Evolutionary conservation across 2,329 filamentous ascomycete species (phyloP).

Genomic region (Clathrospora elynae): DNA sequence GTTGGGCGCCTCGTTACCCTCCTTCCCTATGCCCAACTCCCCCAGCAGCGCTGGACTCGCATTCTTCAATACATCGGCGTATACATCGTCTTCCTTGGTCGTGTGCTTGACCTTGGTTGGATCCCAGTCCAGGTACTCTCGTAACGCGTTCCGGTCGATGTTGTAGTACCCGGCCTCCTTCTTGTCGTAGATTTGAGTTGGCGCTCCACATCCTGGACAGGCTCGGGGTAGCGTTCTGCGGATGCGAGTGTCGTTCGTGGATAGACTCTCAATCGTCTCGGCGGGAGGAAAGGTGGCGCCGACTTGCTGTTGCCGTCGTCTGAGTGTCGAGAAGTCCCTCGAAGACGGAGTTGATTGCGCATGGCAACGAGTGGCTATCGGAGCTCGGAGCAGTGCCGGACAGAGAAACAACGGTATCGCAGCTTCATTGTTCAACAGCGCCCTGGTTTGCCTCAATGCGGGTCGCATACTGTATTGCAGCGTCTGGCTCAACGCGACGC

Average conservation of each 20-base stretch:
- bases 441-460: slow-evolving; percentile 36
- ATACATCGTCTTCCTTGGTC: slow-evolving; percentile 43
- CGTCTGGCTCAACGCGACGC: slow-evolving; percentile 15
- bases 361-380: slow-evolving; percentile 16
- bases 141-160: slow-evolving; percentile 55
- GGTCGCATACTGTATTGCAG: slow-evolving; percentile 37
- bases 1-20: slow-evolving; percentile 16
- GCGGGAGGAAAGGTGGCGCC: slow-evolving; percentile 11
- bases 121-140: slow-evolving; percentile 43
- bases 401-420: slow-evolving; percentile 44
- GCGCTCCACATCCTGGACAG: slow-evolving; percentile 68
- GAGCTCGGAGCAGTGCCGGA: slow-evolving; percentile 37
- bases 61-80: slow-evolving; percentile 44
- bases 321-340: slow-evolving; percentile 34
- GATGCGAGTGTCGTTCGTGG: slow-evolving; percentile 2
- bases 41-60: slow-evolving; percentile 34
- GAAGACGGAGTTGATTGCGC: slow-evolving; percentile 6
- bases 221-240: slow-evolving; percentile 53
- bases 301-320: slow-evolving; percentile 25
- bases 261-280: slow-evolving; percentile 7
- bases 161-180: slow-evolving; percentile 64
- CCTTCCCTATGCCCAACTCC: slow-evolving; percentile 38
- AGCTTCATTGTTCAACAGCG: slow-evolving; percentile 33
- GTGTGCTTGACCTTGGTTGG: slow-evolving; percentile 25
- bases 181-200: slow-evolving; percentile 61